Conservation (phyloP, 2,329 filamentous ascomycete genomes). For the Gnomoniopsis sp. region DNA sequence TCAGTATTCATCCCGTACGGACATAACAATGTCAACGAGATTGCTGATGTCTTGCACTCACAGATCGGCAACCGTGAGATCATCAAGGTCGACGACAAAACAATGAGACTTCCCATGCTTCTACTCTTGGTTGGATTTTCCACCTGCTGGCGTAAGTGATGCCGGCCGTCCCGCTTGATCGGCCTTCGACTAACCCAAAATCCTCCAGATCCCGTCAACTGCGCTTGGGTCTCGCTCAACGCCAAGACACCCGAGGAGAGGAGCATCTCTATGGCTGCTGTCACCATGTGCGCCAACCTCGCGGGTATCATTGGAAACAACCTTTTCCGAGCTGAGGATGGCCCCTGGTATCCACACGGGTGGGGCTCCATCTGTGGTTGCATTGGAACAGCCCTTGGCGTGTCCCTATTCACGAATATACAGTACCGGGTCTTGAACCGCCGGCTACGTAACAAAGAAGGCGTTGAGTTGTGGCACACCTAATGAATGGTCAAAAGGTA, state of each 20-base stretch:
- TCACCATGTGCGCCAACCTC: conserved; percentile 61
- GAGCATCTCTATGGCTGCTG: conserved; percentile 33
- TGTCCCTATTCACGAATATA: conserved; percentile 1
- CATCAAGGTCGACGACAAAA: neutral
- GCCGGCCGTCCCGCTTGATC: neutral
- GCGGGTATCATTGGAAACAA: conserved; percentile 60
- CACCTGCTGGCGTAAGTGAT: conserved; percentile 6
- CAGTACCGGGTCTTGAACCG: conserved; percentile 6
- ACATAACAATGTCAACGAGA: neutral
- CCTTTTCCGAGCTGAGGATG: conserved; percentile 53
- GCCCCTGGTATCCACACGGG: conserved; percentile 3
- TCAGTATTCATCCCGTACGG: neutral
- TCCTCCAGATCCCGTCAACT: conserved; percentile 20
- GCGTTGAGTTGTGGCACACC: neutral
- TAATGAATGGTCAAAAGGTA: neutral
- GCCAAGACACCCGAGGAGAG: conserved; percentile 12
- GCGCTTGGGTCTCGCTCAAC: conserved; percentile 21
- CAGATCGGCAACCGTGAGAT: conserved; percentile 7
- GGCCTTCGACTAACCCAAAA: neutral
- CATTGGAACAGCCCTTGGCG: conserved; percentile 4
- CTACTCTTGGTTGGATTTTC: conserved; percentile 7
- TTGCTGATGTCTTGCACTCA: neutral
- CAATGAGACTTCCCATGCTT: neutral
- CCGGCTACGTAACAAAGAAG: neutral
- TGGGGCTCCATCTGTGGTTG: conserved; percentile 9